These are phyloP conservation scores for Pythium scleroteichum DNA, from an alignment of 352 stramenopile genomes.

Conservation along the genomic window DNA sequence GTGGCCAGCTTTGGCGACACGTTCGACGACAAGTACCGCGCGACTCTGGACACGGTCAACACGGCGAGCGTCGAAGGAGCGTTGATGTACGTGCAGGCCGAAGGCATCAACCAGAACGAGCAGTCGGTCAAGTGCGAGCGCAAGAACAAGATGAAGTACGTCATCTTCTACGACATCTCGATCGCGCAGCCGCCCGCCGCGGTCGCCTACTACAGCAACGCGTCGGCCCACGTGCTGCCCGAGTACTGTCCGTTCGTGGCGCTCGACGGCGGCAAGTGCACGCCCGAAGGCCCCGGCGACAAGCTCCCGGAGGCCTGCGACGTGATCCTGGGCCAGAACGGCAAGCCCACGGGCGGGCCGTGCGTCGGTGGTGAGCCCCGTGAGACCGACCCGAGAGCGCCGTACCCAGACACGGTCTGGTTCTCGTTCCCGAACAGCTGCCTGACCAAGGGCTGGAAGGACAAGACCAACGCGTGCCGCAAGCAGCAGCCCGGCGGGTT, in stretches of 20 bases:
- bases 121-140: conserved; percentile 50
- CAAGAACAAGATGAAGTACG: conserved; percentile 72
- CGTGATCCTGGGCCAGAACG: conserved; percentile 47
- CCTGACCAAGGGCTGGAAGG: conserved; percentile 37
- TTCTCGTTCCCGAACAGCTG: conserved; percentile 69
- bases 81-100: conserved; percentile 69
- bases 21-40: conserved; percentile 33
- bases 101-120: conserved; percentile 61
- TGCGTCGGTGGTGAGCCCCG: conserved; percentile 49
- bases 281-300: conserved; percentile 27
- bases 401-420: conserved; percentile 65
- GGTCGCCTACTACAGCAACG: conserved; percentile 47
- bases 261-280: conserved; percentile 66
- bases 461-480: conserved; percentile 49
- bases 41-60: conserved; percentile 61
- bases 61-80: conserved; percentile 59
- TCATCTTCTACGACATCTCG: conserved; percentile 67
- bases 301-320: conserved; percentile 47
- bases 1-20: conserved; percentile 41
- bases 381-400: conserved; percentile 43
- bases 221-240: conserved; percentile 9
- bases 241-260: conserved; percentile 62
- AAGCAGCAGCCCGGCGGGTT: conserved; percentile 34
- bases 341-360: conserved; percentile 38
- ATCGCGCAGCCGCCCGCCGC: conserved; percentile 51